Evolutionary conservation across 2,329 filamentous ascomycete genomes (phyloP), one percentile per base, ranked within the genome.

Genomic region (Beauveria bassiana): DNA sequence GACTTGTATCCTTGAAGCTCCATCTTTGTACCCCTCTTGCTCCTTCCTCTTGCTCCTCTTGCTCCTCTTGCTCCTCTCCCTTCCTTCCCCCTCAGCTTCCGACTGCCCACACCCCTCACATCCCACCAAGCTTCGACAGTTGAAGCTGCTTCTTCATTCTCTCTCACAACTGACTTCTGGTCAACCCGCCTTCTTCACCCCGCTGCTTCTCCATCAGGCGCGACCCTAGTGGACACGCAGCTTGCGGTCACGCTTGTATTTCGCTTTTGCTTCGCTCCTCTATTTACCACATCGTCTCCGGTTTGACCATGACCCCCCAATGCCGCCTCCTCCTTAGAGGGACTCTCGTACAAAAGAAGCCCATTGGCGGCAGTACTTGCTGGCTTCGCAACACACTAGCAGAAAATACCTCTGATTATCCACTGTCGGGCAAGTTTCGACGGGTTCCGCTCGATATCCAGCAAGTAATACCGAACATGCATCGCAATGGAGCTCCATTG

Each of bases 381-480:
- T 46, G 38, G 24, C 38, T 20, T 14, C 31, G 10, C 40, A 56
- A n/a, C 24, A 56, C 53, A n/a, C 53, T 46, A 58, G 31, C 16
- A 46, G 18, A 34, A 31, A 20, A 28, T 26, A 22, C 22, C 16
- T 31, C 55, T 58, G 5, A 18, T 20, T 20, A 26, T 34, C 24
- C 47, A 18, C 40, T 6, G 49, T 47, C 58, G 40, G 50, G 9
- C 40, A 45, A 24, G 38, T 1, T 34, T 28, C 49, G 47, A 42
- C 24, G 46, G 14, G 24, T 53, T 52, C 58, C 50, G 50, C 42
- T 54, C 50, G 50, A 60, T 54, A 31, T 53, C 50, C 58, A 46
- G 49, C 38, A 38, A 47, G 9, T 47, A 60, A 54, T 53, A 54
- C 58, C 50, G 58, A 60, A 45, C 14, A 43, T 50, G 47, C 47